Evolutionary conservation across 441 rosid species (phyloP).

Genomic region (Flueggea neowawraea): DNA sequence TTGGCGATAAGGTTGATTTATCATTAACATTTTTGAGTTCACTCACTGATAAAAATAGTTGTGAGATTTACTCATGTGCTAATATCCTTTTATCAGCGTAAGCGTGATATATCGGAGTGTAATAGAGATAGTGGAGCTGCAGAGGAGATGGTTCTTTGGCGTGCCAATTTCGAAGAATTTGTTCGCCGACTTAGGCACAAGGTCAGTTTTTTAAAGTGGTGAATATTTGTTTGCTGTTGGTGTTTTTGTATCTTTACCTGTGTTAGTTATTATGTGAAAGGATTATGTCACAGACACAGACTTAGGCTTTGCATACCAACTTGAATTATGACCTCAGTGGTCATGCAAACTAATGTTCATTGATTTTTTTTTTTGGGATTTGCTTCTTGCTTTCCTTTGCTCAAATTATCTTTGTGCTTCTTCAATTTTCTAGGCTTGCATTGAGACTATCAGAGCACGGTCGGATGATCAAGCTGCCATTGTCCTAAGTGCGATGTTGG

Average conservation of each 20-base stretch:
- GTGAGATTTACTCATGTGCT: constrained; percentile 16
- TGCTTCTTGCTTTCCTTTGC: not conserved
- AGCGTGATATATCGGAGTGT: constrained; percentile 38
- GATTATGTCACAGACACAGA: too few relatives aligned
- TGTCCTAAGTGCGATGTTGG: constrained; percentile 72
- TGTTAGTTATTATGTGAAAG: too few relatives aligned
- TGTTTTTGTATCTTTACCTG: too few relatives aligned
- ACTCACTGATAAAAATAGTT: too few relatives aligned
- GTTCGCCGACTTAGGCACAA: constrained; percentile 66
- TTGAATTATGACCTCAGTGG: too few relatives aligned
- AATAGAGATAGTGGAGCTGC: constrained; percentile 24
- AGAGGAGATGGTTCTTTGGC: constrained; percentile 61
- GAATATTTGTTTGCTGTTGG: too few relatives aligned
- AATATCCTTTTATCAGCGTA: constrained; percentile 48
- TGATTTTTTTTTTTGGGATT: not conserved
- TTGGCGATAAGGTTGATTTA: constrained; percentile 66
- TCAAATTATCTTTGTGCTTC: constrained; percentile 5
- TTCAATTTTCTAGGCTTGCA: constrained; percentile 49
- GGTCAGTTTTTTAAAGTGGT: constrained; percentile 39
- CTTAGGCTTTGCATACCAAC: too few relatives aligned
- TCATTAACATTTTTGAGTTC: not conserved
- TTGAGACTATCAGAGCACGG: constrained; percentile 61
- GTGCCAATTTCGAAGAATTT: constrained; percentile 83
- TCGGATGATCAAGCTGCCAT: constrained; percentile 68
- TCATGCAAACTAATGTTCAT: too few relatives aligned